phyloP scores from a whole-genome alignment of 2,329 filamentous ascomycete species.

The Talaromyces funiculosus region DNA sequence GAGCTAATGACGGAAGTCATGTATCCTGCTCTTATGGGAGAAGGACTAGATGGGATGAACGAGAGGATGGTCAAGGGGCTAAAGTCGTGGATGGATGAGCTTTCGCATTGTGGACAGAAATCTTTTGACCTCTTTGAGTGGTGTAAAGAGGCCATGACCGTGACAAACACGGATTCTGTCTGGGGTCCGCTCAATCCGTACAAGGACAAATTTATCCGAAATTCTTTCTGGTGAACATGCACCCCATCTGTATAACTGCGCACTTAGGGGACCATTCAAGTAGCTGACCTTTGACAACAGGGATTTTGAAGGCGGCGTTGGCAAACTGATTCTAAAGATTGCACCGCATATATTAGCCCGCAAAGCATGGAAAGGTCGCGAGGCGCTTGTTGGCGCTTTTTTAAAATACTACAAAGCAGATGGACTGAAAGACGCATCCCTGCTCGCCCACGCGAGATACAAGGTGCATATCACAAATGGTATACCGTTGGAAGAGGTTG shows the following conservation, averaged over 20 bases:
- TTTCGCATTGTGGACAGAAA: slow-evolving; percentile 7
- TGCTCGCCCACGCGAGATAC: slow-evolving; percentile 19
- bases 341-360: slow-evolving; percentile 34
- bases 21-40: slow-evolving; percentile 21
- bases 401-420: slow-evolving; percentile 36
- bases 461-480: slow-evolving; percentile 16
- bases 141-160: slow-evolving; percentile 23
- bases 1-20: slow-evolving; percentile 20
- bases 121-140: slow-evolving; percentile 24
- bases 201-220: slow-evolving; percentile 14
- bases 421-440: slow-evolving; percentile 33
- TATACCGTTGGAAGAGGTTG: slow-evolving; percentile 19
- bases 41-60: slow-evolving; percentile 24
- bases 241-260: not conserved
- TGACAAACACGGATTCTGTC: slow-evolving; percentile 24
- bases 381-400: slow-evolving; percentile 32
- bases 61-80: slow-evolving; percentile 20
- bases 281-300: slow-evolving; percentile 15
- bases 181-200: slow-evolving; percentile 29
- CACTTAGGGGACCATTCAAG: too few species aligned
- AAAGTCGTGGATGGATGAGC: slow-evolving; percentile 15
- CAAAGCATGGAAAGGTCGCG: slow-evolving; percentile 34
- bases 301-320: slow-evolving; percentile 36
- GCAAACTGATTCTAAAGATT: slow-evolving; percentile 26
- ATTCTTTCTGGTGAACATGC: slow-evolving; percentile 21